Percentiles rank a stretch among this genome's conserved stretches.
These are phyloP conservation scores for Rhynchosporium graminicola DNA, from an alignment of 2,329 filamentous ascomycete genomes.

Conservation along the genomic window DNA sequence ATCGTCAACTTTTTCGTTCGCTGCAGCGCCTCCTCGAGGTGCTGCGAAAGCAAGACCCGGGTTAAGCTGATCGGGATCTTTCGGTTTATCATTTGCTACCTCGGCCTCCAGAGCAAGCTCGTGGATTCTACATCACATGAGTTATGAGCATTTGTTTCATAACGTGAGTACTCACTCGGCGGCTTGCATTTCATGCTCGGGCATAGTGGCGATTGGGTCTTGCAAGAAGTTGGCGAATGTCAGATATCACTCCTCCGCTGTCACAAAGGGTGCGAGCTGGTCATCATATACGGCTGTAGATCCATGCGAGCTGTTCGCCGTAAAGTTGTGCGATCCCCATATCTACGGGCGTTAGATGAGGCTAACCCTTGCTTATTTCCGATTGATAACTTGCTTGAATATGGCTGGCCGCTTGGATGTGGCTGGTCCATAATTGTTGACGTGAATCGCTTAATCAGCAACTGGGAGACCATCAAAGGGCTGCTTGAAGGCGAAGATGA, in stretches of 20 bases:
- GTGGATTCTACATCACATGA: slow-evolving; percentile 17
- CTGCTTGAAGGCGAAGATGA: background rate
- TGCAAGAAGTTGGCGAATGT: no score
- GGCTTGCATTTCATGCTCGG: slow-evolving; percentile 30
- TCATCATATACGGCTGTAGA: background rate
- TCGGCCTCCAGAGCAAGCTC: slow-evolving; percentile 26
- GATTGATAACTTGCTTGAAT: background rate
- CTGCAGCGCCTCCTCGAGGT: slow-evolving; percentile 8
- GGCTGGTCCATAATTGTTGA: background rate
- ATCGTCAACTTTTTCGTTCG: slow-evolving; percentile 3
- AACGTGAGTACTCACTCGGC: slow-evolving; percentile 16
- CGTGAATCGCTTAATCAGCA: background rate
- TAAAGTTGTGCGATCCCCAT: background rate
- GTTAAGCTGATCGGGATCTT: slow-evolving; percentile 23
- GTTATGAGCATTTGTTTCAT: background rate
- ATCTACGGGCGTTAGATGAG: background rate
- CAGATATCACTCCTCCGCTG: no score
- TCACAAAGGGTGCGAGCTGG: background rate
- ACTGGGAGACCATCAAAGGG: no score
- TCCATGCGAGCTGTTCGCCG: background rate
- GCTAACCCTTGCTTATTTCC: background rate
- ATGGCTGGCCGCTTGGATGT: background rate
- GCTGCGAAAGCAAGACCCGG: slow-evolving; percentile 23
- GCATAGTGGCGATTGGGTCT: slow-evolving; percentile 43
- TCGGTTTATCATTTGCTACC: slow-evolving; percentile 19